Base-by-base conservation (phyloP, 2,329 filamentous ascomycete species). In the Hypoxylon sp. region DNA sequence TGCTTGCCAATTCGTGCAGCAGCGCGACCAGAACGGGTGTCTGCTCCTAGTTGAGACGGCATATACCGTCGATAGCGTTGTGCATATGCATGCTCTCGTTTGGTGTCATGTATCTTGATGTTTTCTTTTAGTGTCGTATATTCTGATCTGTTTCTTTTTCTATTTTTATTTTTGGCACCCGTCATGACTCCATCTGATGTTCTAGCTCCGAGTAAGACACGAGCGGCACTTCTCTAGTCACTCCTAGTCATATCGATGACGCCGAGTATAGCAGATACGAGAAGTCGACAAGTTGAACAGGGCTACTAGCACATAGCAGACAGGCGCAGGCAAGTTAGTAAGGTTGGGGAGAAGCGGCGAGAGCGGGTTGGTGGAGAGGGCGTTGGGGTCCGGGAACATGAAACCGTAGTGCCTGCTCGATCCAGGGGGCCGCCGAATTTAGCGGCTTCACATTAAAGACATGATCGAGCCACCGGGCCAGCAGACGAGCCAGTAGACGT, bases 321-420 rank as follows among this genome's bases (percentile, higher is more conserved):
- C n/a, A n/a, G n/a, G n/a, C n/a, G n/a, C n/a, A n/a, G n/a, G n/a
- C n/a, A n/a, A n/a, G n/a, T n/a, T n/a, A n/a, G n/a, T n/a, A n/a
- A n/a, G n/a, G n/a, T n/a, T n/a, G n/a, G n/a, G n/a, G n/a, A n/a
- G n/a, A n/a, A n/a, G n/a, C n/a, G n/a, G n/a, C n/a, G n/a, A n/a
- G n/a, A n/a, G n/a, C n/a, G n/a, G n/a, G n/a, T n/a, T n/a, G n/a
- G n/a, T n/a, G n/a, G n/a, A n/a, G n/a, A n/a, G n/a, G n/a, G n/a
- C n/a, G 47, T 49, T 43, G 50, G 54, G 41, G 47, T 33, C 21
- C 18, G 24, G 38, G 31, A 49, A 63, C 24, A 24, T 61, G 61
- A 63, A 63, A 63, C 61, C 33, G 37, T 48, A 42, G 48, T 31
- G 43, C 23, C 48, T 24, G 26, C 48, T 26, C 52, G 3, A 55